Conservation (phyloP, 371 early-diverging fungal species). For the Basidiobolus meristosporus region DNA sequence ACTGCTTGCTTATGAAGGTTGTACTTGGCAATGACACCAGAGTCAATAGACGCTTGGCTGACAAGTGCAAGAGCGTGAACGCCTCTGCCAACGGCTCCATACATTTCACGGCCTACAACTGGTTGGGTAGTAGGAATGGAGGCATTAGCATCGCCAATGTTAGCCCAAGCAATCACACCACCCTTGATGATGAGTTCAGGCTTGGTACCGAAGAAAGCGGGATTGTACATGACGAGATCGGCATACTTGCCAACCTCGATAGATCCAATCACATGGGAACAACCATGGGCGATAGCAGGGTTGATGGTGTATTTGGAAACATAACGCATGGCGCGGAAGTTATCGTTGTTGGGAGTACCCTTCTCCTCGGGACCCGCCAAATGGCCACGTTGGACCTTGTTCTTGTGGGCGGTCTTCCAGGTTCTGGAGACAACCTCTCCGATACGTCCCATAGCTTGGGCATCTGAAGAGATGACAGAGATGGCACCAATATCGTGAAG, state of each 20-base stretch:
- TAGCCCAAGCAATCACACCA: slow-evolving; percentile 60
- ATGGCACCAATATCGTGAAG: slow-evolving; percentile 86
- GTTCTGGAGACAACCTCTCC: slow-evolving; percentile 80
- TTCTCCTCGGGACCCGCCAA: slow-evolving; percentile 12
- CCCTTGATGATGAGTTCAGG: slow-evolving; percentile 72
- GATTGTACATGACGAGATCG: slow-evolving; percentile 69
- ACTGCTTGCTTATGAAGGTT: slow-evolving; percentile 41
- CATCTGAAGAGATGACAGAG: slow-evolving; percentile 74
- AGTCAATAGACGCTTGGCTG: slow-evolving; percentile 44
- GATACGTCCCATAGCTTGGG: slow-evolving; percentile 87
- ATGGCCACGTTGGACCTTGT: slow-evolving; percentile 65
- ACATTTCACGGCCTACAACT: slow-evolving; percentile 65
- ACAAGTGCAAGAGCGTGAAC: slow-evolving; percentile 54
- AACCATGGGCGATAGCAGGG: slow-evolving; percentile 78
- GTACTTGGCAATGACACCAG: slow-evolving; percentile 26
- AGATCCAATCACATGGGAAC: slow-evolving; percentile 77
- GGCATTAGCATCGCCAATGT: slow-evolving; percentile 81
- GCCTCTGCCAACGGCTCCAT: slow-evolving; percentile 36
- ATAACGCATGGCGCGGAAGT: slow-evolving; percentile 63
- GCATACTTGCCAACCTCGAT: slow-evolving; percentile 84
- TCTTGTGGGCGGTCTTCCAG: slow-evolving; percentile 87
- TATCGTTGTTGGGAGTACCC: slow-evolving; percentile 23
- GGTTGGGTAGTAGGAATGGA: slow-evolving; percentile 86
- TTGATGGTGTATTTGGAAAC: slow-evolving; percentile 92
- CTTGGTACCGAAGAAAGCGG: slow-evolving; percentile 73